phyloP scores from a whole-genome alignment of 2,329 filamentous ascomycete species.

The Trichoderma afroharzianum region DNA sequence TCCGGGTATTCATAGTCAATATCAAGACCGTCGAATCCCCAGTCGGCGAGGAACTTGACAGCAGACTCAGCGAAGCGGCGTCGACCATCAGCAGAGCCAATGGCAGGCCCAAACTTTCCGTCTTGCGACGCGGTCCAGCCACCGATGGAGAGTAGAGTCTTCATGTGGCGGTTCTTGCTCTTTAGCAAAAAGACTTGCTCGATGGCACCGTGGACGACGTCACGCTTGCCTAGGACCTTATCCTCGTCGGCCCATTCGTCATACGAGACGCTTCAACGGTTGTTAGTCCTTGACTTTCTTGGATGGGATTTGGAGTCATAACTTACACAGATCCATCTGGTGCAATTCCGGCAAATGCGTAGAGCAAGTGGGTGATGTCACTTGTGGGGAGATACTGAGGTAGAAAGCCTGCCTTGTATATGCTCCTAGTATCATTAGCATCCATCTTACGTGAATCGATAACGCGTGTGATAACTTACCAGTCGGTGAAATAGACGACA shows the following conservation, averaged over 20 bases:
- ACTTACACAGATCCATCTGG: slow-evolving; percentile 46
- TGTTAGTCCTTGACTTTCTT: background rate
- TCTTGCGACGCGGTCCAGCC: slow-evolving; percentile 69
- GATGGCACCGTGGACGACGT: slow-evolving; percentile 71
- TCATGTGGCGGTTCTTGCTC: slow-evolving; percentile 70
- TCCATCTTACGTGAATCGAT: slow-evolving; percentile 58
- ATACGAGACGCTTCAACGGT: background rate
- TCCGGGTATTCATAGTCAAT: slow-evolving; percentile 56
- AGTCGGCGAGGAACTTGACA: slow-evolving; percentile 66
- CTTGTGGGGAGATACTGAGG: slow-evolving; percentile 65
- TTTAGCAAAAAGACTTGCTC: slow-evolving; percentile 77
- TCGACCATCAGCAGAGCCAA: slow-evolving; percentile 59
- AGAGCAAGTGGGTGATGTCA: slow-evolving; percentile 72
- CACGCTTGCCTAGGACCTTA: slow-evolving; percentile 47
- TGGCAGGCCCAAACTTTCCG: slow-evolving; percentile 61
- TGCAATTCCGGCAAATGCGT: slow-evolving; percentile 48
- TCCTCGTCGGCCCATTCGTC: slow-evolving; percentile 49
- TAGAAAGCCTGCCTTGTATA: slow-evolving; percentile 70
- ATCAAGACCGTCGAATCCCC: slow-evolving; percentile 56
- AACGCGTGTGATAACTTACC: slow-evolving; percentile 44
- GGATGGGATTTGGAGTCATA: background rate
- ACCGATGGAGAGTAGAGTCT: slow-evolving; percentile 76
- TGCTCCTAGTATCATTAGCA: slow-evolving; percentile 39
- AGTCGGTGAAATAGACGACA: slow-evolving; percentile 53
- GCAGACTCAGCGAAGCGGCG: slow-evolving; percentile 64